Base-by-base conservation (phyloP, 352 stramenopile species). In the Phytophthora boehmeriae region DNA sequence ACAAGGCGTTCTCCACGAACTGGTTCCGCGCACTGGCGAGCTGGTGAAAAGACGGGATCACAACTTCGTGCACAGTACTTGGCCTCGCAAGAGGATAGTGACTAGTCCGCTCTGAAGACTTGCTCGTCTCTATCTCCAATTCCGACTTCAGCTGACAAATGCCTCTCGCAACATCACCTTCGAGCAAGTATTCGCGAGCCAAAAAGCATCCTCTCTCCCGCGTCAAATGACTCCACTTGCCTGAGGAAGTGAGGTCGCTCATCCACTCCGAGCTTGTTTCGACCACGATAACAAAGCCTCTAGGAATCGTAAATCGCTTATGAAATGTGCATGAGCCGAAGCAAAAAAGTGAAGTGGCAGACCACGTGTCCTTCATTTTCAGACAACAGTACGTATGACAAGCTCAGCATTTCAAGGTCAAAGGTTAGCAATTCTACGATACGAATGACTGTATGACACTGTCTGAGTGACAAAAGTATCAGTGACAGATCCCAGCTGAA, bases 1-100 rank as follows among this genome's bases (percentile, higher is more conserved):
- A 25, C 42, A 66, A 32, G 1, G 43, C 27, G 34, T 66, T 66
- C 3, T 66, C 58, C 19, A 66, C 2, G 30, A 51, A n/a, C 43
- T 66, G 58, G 34, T 59, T 39, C 11, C 35, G 17, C 1, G 44
- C 44, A 4, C 25, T 28, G 11, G 59, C 42, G n/a, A 66, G 30
- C 23, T 59, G 38, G 8, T 42, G 58, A 36, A 66, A 56, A 3
- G 28, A 57, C 4, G 56, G 14, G 16, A 64, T 54, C 16, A 64
- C 36, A 10, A 52, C 39, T 20, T 57, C n/a, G 4, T 39, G 17
- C 28, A 57, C 16, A 8, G 36, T 51, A 4, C 36, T 17, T 27
- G 55, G 14, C 10, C 14, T 30, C 8, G 55, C 55, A 10, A 50
- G 30, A 13, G 38, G 39, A 25, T 39, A 51, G 4, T 4, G 16